A percentile compares a stretch with the other conserved stretches of the same genome.
These are phyloP conservation scores for Dictyostelium brefeldianum DNA, from an alignment of 78 protist genomes.

Conservation along the genomic window DNA sequence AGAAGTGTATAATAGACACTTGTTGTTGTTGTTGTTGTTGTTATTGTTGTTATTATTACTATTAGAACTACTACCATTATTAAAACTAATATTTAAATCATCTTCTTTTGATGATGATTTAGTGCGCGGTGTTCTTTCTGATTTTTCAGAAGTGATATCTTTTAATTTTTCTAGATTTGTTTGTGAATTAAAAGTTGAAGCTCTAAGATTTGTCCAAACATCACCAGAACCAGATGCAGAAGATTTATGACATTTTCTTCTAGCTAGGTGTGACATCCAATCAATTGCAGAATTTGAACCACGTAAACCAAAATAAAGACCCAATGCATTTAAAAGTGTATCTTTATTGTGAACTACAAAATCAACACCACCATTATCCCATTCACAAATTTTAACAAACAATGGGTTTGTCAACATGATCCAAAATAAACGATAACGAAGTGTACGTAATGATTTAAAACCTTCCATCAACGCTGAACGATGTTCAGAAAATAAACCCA, in stretches of 20 bases:
- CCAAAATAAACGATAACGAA: slow-evolving; percentile 74
- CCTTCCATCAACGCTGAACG: slow-evolving; percentile 67
- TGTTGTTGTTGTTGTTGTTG: not conserved
- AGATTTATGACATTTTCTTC: slow-evolving; percentile 48
- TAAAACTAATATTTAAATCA: not conserved
- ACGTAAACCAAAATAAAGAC: slow-evolving; percentile 68
- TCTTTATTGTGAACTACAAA: slow-evolving; percentile 48
- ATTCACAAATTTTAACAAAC: slow-evolving; percentile 56
- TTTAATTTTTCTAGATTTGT: slow-evolving; percentile 67
- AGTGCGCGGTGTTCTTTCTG: not conserved
- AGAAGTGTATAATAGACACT: too few species aligned
- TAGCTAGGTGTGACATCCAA: slow-evolving; percentile 75
- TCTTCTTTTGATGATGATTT: not conserved
- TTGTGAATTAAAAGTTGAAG: slow-evolving; percentile 44
- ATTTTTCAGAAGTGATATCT: slow-evolving; percentile 74
- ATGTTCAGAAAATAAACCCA: slow-evolving; percentile 63
- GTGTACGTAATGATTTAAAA: slow-evolving; percentile 59
- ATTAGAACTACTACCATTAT: not conserved
- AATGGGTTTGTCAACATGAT: slow-evolving; percentile 52
- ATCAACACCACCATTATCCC: slow-evolving; percentile 65
- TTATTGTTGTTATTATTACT: not conserved
- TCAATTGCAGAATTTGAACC: slow-evolving; percentile 70
- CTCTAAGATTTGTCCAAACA: slow-evolving; percentile 65
- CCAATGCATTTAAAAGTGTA: slow-evolving; percentile 20
- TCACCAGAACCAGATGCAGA: slow-evolving; percentile 10